Percentiles rank a stretch among this genome's conserved stretches.
Evolutionary conservation across 345 rosid species (phyloP).

Genomic region (Euphorbia pulcherrima): DNA sequence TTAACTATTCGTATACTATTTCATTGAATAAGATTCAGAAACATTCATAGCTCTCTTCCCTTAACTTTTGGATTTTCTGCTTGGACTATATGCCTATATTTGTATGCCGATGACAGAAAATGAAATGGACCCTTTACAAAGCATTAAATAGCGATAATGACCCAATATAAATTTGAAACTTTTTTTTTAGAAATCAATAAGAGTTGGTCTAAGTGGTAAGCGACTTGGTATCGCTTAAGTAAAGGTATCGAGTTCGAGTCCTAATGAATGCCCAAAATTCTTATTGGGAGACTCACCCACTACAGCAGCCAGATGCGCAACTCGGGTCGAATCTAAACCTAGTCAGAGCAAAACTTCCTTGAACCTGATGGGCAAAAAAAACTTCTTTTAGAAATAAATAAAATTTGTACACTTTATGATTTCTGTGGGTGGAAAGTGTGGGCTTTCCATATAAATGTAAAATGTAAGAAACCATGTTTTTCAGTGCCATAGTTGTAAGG

Average conservation of each 20-base stretch:
- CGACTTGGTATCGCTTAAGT: no score
- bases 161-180: constrained; percentile 29
- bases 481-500: constrained; percentile 61
- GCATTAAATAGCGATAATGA: constrained; percentile 29
- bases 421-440: constrained; percentile 5
- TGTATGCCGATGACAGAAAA: constrained; percentile 27
- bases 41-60: constrained; percentile 18
- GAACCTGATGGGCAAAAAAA: no score
- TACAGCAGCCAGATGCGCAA: no score
- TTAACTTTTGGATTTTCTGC: constrained; percentile 41
- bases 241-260: no score
- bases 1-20: constrained; percentile 24
- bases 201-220: no score
- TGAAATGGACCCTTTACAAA: no score
- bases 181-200: constrained; percentile 8
- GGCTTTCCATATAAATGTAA: constrained; percentile 28
- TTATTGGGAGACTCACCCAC: no score
- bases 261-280: no score
- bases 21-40: constrained; percentile 33
- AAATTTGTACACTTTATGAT: no score
- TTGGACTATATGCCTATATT: constrained; percentile 44
- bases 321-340: no score
- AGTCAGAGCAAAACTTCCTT: no score
- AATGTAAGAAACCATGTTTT: constrained; percentile 47
- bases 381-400: no score